Conservation (phyloP, 2,329 filamentous ascomycete genomes). For the Fusarium hostae region DNA sequence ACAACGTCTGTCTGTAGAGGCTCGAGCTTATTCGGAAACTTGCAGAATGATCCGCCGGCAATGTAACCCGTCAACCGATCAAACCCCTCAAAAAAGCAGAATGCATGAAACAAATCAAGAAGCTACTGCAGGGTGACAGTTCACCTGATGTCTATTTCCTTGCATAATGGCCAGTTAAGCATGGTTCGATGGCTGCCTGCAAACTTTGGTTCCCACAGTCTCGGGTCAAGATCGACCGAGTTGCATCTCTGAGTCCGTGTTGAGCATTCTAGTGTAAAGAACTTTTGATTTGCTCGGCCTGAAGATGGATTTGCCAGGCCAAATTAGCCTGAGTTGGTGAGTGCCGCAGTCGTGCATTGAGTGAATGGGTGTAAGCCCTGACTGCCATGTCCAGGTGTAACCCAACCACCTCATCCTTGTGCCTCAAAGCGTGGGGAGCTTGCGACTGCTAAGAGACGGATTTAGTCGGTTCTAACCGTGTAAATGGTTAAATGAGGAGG, state of each 20-base stretch:
- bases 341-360: slow-evolving; percentile 17
- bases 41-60: slow-evolving; percentile 19
- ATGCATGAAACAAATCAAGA: background rate
- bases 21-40: slow-evolving; percentile 1
- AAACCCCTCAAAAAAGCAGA: background rate
- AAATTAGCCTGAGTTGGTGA: slow-evolving; percentile 28
- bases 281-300: background rate
- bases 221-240: slow-evolving; percentile 28
- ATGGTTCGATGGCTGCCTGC: background rate
- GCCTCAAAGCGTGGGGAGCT: background rate
- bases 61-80: slow-evolving; percentile 14
- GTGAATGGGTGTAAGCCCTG: slow-evolving; percentile 11
- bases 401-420: background rate
- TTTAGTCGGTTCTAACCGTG: background rate
- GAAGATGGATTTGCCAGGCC: background rate
- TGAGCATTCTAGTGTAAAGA: background rate
- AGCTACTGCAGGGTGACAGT: background rate
- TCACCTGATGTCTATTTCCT: slow-evolving; percentile 5
- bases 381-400: slow-evolving; percentile 9
- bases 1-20: background rate
- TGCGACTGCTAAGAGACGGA: background rate
- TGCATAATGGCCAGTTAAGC: background rate
- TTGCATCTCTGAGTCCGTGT: background rate
- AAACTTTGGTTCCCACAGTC: slow-evolving; percentile 10
- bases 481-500: background rate